phyloP scores from a whole-genome alignment of 2,329 filamentous ascomycete genomes.

The Hypocrella siamensis region DNA sequence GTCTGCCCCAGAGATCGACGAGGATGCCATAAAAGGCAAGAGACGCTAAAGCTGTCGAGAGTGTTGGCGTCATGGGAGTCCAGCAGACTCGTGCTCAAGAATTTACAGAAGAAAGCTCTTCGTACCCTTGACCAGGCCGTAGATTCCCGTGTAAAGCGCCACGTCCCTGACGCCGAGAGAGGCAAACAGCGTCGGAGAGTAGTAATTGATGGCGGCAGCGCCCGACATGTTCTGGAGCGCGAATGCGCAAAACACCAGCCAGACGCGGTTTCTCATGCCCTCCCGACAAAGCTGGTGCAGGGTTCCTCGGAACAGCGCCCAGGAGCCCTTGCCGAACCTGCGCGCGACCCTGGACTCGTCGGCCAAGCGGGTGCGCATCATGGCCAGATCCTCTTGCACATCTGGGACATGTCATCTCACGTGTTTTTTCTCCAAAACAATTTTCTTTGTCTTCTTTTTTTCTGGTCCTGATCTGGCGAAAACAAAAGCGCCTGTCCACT shows the following conservation, averaged over 20 bases:
- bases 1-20: slow-evolving; percentile 23
- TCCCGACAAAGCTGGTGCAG: slow-evolving; percentile 17
- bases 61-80: background rate
- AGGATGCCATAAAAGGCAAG: slow-evolving; percentile 24
- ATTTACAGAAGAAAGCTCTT: background rate
- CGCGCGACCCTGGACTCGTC: slow-evolving; percentile 18
- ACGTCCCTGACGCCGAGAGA: slow-evolving; percentile 28
- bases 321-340: slow-evolving; percentile 15
- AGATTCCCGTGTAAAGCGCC: slow-evolving; percentile 33
- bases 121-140: slow-evolving; percentile 28
- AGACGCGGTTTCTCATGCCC: slow-evolving; percentile 24
- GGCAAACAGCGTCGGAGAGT: slow-evolving; percentile 18
- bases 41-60: slow-evolving; percentile 16
- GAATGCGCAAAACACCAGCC: slow-evolving; percentile 21
- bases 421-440: background rate
- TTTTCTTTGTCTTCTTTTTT: no score
- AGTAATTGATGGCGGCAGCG: slow-evolving; percentile 25
- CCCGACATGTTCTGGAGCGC: slow-evolving; percentile 24
- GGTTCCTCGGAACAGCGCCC: slow-evolving; percentile 6
- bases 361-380: slow-evolving; percentile 21
- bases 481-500: no score
- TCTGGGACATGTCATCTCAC: slow-evolving; percentile 8
- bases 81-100: background rate
- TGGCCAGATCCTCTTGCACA: slow-evolving; percentile 31
- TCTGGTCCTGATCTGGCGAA: no score